Percentiles rank a stretch among this genome's conserved stretches.
phyloP scores from a whole-genome alignment of 805 yeast species.

The Yarrowia divulgata region DNA sequence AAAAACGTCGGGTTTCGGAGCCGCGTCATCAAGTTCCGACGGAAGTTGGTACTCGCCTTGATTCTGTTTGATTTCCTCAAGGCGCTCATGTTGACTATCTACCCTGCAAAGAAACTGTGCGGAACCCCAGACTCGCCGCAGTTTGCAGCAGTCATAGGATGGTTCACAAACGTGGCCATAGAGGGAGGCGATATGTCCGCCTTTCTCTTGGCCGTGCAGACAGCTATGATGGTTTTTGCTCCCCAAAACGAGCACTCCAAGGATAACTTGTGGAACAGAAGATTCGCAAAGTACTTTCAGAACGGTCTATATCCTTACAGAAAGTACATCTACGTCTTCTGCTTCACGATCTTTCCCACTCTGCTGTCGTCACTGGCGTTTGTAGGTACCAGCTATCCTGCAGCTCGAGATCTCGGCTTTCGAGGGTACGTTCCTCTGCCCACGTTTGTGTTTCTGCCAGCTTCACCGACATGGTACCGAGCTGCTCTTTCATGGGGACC shows the following conservation, averaged over 20 bases:
- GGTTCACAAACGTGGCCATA: constrained; percentile 81
- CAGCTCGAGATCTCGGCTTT: constrained; percentile 52
- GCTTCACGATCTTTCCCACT: constrained; percentile 64
- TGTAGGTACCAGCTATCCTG: constrained; percentile 57
- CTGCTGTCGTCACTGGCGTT: constrained; percentile 77
- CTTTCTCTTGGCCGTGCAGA: constrained; percentile 80
- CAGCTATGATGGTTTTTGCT: constrained; percentile 72
- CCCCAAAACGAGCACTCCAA: constrained; percentile 59
- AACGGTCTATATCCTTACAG: constrained; percentile 68
- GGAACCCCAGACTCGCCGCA: constrained; percentile 47
- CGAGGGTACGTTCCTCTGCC: constrained; percentile 55
- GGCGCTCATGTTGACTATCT: constrained; percentile 67
- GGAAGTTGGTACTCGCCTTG: constrained; percentile 70
- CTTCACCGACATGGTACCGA: constrained; percentile 74
- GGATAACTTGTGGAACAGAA: constrained; percentile 58
- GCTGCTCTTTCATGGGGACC: constrained; percentile 82
- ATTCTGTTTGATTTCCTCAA: constrained; percentile 78
- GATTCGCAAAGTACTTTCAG: constrained; percentile 20
- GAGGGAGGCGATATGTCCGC: constrained; percentile 91
- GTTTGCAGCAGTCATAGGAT: constrained; percentile 63
- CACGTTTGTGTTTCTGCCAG: constrained; percentile 82
- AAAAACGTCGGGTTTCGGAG: neutral
- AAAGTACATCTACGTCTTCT: constrained; percentile 62
- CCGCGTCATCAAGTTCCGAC: constrained; percentile 47
- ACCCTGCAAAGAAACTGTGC: constrained; percentile 56